Conservation (phyloP, 2,329 filamentous ascomycete species). For the Didymella segeticola region DNA sequence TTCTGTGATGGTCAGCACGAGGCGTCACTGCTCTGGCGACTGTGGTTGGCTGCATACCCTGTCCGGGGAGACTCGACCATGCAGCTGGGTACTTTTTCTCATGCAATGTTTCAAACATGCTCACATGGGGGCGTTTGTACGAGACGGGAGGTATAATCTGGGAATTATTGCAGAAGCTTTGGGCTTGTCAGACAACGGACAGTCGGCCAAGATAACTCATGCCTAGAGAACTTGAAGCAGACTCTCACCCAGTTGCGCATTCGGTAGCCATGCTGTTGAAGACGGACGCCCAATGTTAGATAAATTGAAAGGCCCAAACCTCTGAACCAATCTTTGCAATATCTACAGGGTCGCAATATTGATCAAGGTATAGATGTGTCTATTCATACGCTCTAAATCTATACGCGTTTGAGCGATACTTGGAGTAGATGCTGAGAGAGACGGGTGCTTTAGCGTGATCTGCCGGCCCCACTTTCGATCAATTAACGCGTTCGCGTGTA, state of each 20-base stretch:
- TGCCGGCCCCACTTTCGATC: constrained; percentile 6
- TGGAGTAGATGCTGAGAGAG: background rate
- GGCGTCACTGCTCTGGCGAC: background rate
- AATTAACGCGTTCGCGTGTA: constrained; percentile 16
- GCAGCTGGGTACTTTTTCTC: constrained; percentile 1
- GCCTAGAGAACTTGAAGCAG: background rate
- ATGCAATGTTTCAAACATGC: background rate
- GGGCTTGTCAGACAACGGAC: background rate
- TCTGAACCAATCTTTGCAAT: no score
- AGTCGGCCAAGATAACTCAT: background rate
- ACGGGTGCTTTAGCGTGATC: constrained; percentile 7
- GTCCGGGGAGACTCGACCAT: background rate
- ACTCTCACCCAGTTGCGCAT: background rate
- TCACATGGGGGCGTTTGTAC: background rate
- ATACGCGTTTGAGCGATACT: no score
- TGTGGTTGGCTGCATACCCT: constrained; percentile 9
- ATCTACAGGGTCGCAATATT: no score
- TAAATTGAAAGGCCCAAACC: no score
- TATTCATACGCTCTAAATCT: no score
- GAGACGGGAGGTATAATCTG: background rate
- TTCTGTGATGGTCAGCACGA: constrained; percentile 9
- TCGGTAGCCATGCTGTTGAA: background rate
- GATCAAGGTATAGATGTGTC: no score
- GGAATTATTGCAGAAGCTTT: background rate
- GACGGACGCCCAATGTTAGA: no score